Evolutionary conservation across 306 rosid species (phyloP).

Genomic region (Arachis stenosperma): DNA sequence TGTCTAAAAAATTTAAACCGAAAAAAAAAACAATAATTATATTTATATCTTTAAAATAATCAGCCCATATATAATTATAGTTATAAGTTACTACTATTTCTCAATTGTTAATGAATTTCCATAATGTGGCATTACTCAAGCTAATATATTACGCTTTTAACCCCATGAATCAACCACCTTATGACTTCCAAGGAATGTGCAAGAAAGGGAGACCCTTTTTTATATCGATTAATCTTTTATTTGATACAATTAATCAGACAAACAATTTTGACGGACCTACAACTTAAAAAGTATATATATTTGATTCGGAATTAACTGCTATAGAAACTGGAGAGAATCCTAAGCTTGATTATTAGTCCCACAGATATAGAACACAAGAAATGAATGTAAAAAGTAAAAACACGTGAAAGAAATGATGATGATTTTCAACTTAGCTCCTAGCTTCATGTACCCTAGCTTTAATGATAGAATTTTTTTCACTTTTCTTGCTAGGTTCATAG

Average conservation of each 20-base stretch:
- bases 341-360: neutral
- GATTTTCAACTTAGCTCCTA: neutral
- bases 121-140: no score
- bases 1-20: no score
- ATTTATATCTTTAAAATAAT: no score
- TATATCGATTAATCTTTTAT: neutral
- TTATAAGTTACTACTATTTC: no score
- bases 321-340: neutral
- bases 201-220: neutral
- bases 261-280: neutral
- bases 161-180: no score
- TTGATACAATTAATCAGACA: neutral
- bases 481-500: no score
- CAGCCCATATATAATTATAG: no score
- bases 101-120: no score
- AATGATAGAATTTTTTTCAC: neutral
- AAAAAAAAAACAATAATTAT: no score
- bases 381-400: neutral
- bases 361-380: neutral
- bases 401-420: neutral
- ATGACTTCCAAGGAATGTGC: neutral
- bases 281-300: no score
- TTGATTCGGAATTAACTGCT: neutral
- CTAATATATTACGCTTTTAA: no score
- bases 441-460: neutral